Conservation (phyloP, 768 basidiomycete genomes). For the Sarcomyxa edulis region DNA sequence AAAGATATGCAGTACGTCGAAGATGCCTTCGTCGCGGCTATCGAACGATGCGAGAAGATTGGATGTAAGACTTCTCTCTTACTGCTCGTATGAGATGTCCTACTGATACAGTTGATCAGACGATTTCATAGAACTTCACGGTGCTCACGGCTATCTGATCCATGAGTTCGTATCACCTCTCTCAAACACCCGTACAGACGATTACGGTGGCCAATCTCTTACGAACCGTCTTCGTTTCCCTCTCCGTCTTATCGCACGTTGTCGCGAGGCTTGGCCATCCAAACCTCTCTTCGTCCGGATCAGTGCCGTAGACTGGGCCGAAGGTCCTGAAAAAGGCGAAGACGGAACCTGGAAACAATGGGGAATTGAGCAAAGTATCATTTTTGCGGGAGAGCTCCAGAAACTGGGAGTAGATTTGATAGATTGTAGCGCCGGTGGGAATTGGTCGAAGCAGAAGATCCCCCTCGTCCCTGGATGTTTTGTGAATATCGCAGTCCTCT, state of each 20-base stretch:
- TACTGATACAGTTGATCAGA: conserved; percentile 26
- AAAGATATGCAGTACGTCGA: conserved; percentile 51
- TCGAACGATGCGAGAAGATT: conserved; percentile 47
- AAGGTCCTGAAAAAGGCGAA: conserved; percentile 48
- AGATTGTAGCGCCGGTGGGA: conserved; percentile 67
- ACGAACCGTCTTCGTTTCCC: conserved; percentile 71
- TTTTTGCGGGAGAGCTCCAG: conserved; percentile 50
- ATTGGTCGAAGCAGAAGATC: conserved; percentile 58
- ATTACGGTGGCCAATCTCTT: conserved; percentile 63
- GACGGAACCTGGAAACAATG: conserved; percentile 59
- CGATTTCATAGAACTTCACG: conserved; percentile 71
- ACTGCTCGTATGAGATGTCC: not conserved
- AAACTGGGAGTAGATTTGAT: conserved; percentile 71
- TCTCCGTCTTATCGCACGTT: conserved; percentile 46
- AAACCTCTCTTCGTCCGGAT: conserved; percentile 72
- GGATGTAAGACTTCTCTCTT: conserved; percentile 46
- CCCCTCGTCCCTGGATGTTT: conserved; percentile 54
- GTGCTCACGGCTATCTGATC: conserved; percentile 66
- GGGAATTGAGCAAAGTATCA: conserved; percentile 74
- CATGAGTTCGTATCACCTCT: conserved; percentile 69
- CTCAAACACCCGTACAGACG: conserved; percentile 66
- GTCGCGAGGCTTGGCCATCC: conserved; percentile 52
- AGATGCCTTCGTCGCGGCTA: conserved; percentile 53
- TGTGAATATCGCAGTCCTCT: conserved; percentile 25
- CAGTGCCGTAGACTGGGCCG: conserved; percentile 64